Evolutionary conservation across 371 early-diverging fungal species (phyloP).

Genomic region (Mortierella sp.): DNA sequence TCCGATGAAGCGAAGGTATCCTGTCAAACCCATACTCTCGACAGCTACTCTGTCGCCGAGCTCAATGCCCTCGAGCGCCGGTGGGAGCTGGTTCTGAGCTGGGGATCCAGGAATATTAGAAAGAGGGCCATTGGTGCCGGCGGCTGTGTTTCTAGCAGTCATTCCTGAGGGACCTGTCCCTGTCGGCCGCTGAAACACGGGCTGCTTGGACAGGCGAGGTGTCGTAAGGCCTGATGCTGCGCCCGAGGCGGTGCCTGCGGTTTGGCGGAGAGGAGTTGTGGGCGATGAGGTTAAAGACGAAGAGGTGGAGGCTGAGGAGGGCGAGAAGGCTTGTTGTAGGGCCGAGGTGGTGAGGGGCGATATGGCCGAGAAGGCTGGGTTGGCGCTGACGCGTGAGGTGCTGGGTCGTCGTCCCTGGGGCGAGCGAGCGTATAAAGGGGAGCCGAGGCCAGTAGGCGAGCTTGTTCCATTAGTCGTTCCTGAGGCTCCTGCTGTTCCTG

Average conservation of each 20-base stretch:
- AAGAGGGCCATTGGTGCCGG: background rate
- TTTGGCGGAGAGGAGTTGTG: conserved; percentile 14
- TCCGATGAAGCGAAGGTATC: conserved; percentile 82
- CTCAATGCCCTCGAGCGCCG: conserved; percentile 34
- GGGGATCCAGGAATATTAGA: background rate
- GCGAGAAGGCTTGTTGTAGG: conserved; percentile 15
- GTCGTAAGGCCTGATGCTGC: background rate
- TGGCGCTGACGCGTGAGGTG: conserved; percentile 15
- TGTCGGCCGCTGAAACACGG: conserved; percentile 37
- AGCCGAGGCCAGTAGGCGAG: conserved; percentile 14
- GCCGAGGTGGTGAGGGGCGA: conserved; percentile 30
- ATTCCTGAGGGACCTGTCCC: conserved; percentile 6
- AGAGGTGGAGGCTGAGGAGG: conserved; percentile 23
- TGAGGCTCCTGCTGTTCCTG: conserved; percentile 8
- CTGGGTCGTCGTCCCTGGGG: conserved; percentile 37
- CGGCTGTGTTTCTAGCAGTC: background rate
- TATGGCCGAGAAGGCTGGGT: conserved; percentile 23
- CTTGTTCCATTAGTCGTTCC: conserved; percentile 10
- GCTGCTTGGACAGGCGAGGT: conserved; percentile 34
- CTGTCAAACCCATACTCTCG: conserved; percentile 75
- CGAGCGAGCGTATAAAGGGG: conserved; percentile 29
- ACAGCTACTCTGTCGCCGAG: conserved; percentile 77
- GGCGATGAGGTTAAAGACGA: conserved; percentile 25
- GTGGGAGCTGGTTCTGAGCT: conserved; percentile 27
- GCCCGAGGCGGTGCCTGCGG: conserved; percentile 16